Conservation (phyloP, 1,284 basidiomycete genomes). For the Phlebopus sp. region DNA sequence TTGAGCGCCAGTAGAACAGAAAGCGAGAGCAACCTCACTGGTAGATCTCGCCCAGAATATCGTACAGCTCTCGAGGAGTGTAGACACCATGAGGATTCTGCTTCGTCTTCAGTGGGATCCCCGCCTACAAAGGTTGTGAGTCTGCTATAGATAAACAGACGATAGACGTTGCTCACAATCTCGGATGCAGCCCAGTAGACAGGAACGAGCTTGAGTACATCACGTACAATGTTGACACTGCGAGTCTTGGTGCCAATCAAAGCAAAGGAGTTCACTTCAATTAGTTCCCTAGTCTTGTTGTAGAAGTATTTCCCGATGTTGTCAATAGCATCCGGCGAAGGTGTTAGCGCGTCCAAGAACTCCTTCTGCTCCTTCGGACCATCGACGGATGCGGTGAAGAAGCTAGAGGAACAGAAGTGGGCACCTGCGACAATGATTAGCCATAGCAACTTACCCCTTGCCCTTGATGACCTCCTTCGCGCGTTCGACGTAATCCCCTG, state of each 20-base stretch:
- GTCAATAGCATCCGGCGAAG: slow-evolving; percentile 43
- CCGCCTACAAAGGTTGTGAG: slow-evolving; percentile 46
- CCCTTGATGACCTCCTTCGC: slow-evolving; percentile 52
- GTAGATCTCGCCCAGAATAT: slow-evolving; percentile 67
- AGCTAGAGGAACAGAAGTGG: slow-evolving; percentile 25
- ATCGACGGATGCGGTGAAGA: slow-evolving; percentile 56
- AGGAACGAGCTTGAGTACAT: slow-evolving; percentile 66
- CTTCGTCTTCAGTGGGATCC: slow-evolving; percentile 68
- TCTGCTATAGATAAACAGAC: background rate
- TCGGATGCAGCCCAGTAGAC: slow-evolving; percentile 67
- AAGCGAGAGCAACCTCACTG: slow-evolving; percentile 39
- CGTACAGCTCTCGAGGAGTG: slow-evolving; percentile 59
- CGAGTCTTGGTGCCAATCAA: slow-evolving; percentile 48
- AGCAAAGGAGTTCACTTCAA: slow-evolving; percentile 50
- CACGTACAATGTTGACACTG: slow-evolving; percentile 66
- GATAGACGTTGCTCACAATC: slow-evolving; percentile 46
- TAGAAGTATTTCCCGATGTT: slow-evolving; percentile 60
- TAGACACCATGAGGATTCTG: slow-evolving; percentile 52
- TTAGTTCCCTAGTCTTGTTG: slow-evolving; percentile 54
- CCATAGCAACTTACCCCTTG: slow-evolving; percentile 45
- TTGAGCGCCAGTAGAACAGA: slow-evolving; percentile 1
- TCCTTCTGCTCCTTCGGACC: slow-evolving; percentile 47
- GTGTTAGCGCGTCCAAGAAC: slow-evolving; percentile 47
- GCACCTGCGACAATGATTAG: background rate
- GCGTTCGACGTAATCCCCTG: slow-evolving; percentile 46